Percentiles rank a stretch among this genome's conserved stretches.
Conservation (phyloP, 1,284 basidiomycete species). For the Cutaneotrichosporon cavernicola region DNA sequence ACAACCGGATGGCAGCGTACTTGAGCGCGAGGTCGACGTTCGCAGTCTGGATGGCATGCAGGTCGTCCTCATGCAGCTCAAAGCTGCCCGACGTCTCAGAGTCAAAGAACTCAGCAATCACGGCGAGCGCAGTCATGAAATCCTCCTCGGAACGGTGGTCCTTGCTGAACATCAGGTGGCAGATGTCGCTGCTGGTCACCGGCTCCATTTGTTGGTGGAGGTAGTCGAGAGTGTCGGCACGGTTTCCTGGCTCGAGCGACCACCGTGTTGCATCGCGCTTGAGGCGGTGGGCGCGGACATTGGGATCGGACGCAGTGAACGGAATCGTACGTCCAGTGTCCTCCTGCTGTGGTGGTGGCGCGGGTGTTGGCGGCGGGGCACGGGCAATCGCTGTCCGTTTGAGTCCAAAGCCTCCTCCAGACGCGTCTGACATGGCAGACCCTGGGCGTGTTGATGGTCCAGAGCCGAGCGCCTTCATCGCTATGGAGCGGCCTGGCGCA, state of each 20-base stretch:
- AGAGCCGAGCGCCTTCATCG: conserved; percentile 47
- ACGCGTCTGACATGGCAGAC: conserved; percentile 29
- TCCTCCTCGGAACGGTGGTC: conserved; percentile 96
- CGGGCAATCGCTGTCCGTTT: conserved; percentile 29
- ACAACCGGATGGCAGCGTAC: conserved; percentile 85
- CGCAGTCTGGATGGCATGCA: conserved; percentile 72
- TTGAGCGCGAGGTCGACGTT: conserved; percentile 92
- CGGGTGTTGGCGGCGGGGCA: conserved; percentile 22
- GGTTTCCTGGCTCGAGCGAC: conserved; percentile 69
- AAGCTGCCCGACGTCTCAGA: conserved; percentile 63
- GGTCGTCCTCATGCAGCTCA: conserved; percentile 59
- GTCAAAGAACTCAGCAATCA: conserved; percentile 73
- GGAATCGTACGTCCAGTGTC: conserved; percentile 43
- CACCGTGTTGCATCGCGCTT: conserved; percentile 76
- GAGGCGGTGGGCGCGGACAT: conserved; percentile 70
- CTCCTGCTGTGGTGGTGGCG: conserved; percentile 21
- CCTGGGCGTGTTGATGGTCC: conserved; percentile 36
- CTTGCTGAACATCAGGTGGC: conserved; percentile 84
- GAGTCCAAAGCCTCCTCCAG: conserved; percentile 20
- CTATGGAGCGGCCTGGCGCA: conserved; percentile 42
- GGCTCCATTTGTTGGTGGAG: conserved; percentile 90
- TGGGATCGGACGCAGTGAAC: conserved; percentile 69
- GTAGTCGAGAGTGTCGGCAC: conserved; percentile 78
- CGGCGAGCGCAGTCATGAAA: conserved; percentile 72
- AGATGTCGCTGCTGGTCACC: conserved; percentile 71